A percentile compares a stretch with the other conserved stretches of the same genome.
phyloP scores from a whole-genome alignment of 257 asterid genomes.

The Nicotiana otophora region DNA sequence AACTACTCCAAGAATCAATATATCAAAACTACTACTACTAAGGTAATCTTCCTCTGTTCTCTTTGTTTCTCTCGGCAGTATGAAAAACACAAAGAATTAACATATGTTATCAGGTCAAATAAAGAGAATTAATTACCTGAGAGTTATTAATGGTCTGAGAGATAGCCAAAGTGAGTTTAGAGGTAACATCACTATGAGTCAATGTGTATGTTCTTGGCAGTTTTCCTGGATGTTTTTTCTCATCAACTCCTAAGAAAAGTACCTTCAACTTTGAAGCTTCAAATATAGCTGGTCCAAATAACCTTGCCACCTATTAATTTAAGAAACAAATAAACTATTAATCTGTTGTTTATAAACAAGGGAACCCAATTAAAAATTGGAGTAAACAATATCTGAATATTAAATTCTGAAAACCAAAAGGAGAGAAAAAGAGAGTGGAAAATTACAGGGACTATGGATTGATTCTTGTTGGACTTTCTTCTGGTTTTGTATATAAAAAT shows the following conservation, averaged over 20 bases:
- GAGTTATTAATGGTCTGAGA: slow-evolving; percentile 59
- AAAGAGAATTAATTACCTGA: slow-evolving; percentile 34
- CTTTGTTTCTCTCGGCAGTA: not conserved
- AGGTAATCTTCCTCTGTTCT: not conserved
- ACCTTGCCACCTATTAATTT: slow-evolving; percentile 58
- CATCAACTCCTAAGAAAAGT: slow-evolving; percentile 50
- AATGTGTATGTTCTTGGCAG: slow-evolving; percentile 74
- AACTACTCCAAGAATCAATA: not conserved
- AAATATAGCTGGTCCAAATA: slow-evolving; percentile 84
- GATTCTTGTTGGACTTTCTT: slow-evolving; percentile 35
- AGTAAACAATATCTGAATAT: not conserved
- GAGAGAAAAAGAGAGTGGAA: not conserved
- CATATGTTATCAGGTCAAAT: not conserved
- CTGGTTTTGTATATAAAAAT: slow-evolving; percentile 32
- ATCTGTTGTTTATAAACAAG: not conserved
- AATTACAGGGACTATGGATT: slow-evolving; percentile 50
- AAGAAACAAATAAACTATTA: not conserved
- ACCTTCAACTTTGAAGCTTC: slow-evolving; percentile 73
- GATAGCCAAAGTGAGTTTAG: slow-evolving; percentile 64
- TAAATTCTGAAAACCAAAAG: not conserved
- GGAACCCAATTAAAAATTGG: not conserved
- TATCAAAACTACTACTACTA: not conserved
- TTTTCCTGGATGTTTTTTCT: slow-evolving; percentile 60
- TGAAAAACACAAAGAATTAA: not conserved
- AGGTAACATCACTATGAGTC: slow-evolving; percentile 67